phyloP scores from a whole-genome alignment of 768 basidiomycete species.

The Suillus discolor region DNA sequence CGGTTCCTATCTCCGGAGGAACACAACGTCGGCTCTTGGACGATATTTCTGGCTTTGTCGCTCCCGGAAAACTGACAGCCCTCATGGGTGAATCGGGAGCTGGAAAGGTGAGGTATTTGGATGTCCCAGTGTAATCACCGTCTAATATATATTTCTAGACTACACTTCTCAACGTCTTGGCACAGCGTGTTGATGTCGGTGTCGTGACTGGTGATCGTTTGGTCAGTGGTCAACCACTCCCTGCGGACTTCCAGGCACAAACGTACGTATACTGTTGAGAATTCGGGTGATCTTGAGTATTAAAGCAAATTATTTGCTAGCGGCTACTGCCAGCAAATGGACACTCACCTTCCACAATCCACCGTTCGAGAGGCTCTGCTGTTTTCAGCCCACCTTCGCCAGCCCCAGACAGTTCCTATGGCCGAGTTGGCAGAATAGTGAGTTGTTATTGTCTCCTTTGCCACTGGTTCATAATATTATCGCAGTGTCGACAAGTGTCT shows the following conservation, averaged over 20 bases:
- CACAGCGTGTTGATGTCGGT: conserved; percentile 73
- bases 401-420: conserved; percentile 64
- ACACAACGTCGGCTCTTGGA: conserved; percentile 59
- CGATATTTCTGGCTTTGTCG: conserved; percentile 78
- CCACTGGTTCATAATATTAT: background rate
- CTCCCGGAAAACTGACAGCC: conserved; percentile 86
- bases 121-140: conserved; percentile 6
- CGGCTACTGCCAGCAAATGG: conserved; percentile 65
- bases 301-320: conserved; percentile 23
- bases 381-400: conserved; percentile 84
- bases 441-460: background rate
- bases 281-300: conserved; percentile 38
- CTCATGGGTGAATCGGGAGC: conserved; percentile 88
- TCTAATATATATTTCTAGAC: conserved; percentile 54
- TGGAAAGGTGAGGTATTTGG: conserved; percentile 39
- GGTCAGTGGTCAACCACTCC: conserved; percentile 65
- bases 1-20: conserved; percentile 68
- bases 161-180: conserved; percentile 74
- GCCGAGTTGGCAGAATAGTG: conserved; percentile 74
- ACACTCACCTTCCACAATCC: conserved; percentile 80
- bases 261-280: conserved; percentile 79
- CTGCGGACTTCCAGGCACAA: conserved; percentile 53
- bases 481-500: conserved; percentile 72
- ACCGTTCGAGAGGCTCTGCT: conserved; percentile 85
- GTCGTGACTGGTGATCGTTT: conserved; percentile 64